Evolutionary conservation across 1,284 basidiomycete genomes (phyloP), one percentile per base, ranked within the genome.

Genomic region (Hypsizygus ulmarius): DNA sequence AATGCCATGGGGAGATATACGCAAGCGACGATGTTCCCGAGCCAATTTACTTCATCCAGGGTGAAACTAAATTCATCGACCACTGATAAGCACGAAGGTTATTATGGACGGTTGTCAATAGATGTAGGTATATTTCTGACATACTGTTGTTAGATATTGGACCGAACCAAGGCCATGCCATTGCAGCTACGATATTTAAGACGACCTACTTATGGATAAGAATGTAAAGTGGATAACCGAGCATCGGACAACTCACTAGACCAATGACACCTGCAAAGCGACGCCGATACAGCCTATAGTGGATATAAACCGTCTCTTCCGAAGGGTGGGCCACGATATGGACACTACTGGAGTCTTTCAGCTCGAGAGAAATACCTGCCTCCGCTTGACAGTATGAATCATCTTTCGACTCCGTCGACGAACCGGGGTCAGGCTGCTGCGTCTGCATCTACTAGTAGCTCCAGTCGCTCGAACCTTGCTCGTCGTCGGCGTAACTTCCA

Each of bases 131-230:
- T 9, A 15, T 21, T 34, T 11, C 5, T 39, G 37, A 57, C 68
- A 34, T 49, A 89, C 87, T 73, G 53, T 79, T 64, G 38, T 79
- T 81, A 0, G 88, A 72, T 46, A 91, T 88, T 1, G 89, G 85
- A 7, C 87, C 88, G 59, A 90, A 91, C 86, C 75, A 78, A 2
- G 84, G 75, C 75, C 79, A 79, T 10, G 74, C 67, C 79, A 87
- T 81, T 1, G 78, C 86, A 1, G 75, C 71, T 9, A 80, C 73
- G 27, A 84, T 61, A 47, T 82, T 86, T 18, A 90, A 64, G 7
- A 81, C 33, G 14, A 82, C 71, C 87, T 88, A 46, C 21, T 36
- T 16, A 39, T n/a, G 9, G 5, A 32, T 36, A 34, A 38, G n/a
- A 29, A 47, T 16, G 29, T 18, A 14, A 11, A 33, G 11, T 37